Base-by-base conservation (phyloP, 495 filamentous ascomycete species). In the Annulohypoxylon moriforme region DNA sequence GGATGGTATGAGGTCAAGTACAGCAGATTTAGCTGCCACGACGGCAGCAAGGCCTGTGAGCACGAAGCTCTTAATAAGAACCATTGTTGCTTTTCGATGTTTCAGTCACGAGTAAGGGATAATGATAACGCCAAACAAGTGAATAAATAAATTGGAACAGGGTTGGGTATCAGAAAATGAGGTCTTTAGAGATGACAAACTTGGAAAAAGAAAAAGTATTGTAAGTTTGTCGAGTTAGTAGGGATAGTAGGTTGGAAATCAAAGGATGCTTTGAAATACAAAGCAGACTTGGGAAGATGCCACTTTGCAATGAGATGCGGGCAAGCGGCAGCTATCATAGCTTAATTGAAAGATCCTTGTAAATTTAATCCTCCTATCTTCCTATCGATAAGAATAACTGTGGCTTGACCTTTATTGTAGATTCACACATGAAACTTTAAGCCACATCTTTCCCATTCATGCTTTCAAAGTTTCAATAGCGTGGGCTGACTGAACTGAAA, bases 1-100 rank as follows among this genome's bases (percentile, higher is more conserved):
- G 68, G 80, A 81, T 61, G 95, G 94, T 68, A 91, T 89, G 58
- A 98, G 90, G 80, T 98, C 94, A 66, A 94, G 81, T 57, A 98
- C 95, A n/a, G 85, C 84, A 18, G 86, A 88, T 65, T 86, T 85
- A 67, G 84, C 84, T 6, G 83, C 79, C n/a, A 75, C 84, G 7
- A 75, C 75, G 55, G 81, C 80, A 50, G 80, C 75, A 9, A 87
- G 80, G 67, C 81, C 79, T 36, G 81, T 79, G 75, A 85, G 73
- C 76, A 86, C 73, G 75, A 88, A 83, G 81, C 81, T 84, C 83
- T 86, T 86, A 63, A 87, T 46, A 29, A 85, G 77, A 75, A 86
- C 82, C 83, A 85, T 85, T 67, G 58, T 77, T 68, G 50, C 64
- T 60, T 52, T 52, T 38, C 31, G 11, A 56, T 62, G 38, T 64